Evolutionary conservation across 192 early-diverging fungal species (phyloP), one percentile per base, ranked within the genome.

Genomic region (Backusella australiensis): DNA sequence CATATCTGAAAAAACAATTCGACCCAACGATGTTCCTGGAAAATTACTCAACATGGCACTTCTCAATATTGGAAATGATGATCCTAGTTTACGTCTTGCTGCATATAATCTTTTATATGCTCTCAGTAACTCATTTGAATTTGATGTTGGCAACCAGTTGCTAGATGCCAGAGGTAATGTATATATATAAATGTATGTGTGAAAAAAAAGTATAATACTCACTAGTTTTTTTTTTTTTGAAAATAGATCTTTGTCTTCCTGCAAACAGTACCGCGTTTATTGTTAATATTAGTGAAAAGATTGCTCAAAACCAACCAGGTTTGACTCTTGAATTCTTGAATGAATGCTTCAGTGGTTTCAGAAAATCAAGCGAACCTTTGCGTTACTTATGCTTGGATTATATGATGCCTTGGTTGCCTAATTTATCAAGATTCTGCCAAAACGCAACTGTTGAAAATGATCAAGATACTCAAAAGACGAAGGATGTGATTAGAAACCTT

Each of bases 51-150:
- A 97, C 71, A 95, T 98, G 86, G 94, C 97, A 23, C 78, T 99
- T 73, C 84, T 96, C 49, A 97, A 97, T 81, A 86, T 95, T 56
- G 95, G 93, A 0, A 93, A 92, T 46, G 90, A 92, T 29, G 95
- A 97, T 74, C 86, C 94, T 3, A 88, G 86, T 41, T 81, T 99
- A 49, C 85, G 97, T 12, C 81, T 94, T 65, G 90, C 95, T 59
- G 93, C 94, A 2, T 99, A 98, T 83, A 94, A 97, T 77, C 86
- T 99, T 75, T 87, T 98, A n/a, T 93, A 92, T 74, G 90, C 96
- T 3, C 80, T 97, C 0, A 90, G 92, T 29, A 81, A 86, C 14
- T 93, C 91, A 9, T 96, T 96, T 77, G 89, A 91, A 63, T 94
- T 96, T 87, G 92, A 95, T 68, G 90, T 96, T 34, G 93, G 92